phyloP scores from a whole-genome alignment of 208 protist genomes.

The Wallacemonas sp. region DNA sequence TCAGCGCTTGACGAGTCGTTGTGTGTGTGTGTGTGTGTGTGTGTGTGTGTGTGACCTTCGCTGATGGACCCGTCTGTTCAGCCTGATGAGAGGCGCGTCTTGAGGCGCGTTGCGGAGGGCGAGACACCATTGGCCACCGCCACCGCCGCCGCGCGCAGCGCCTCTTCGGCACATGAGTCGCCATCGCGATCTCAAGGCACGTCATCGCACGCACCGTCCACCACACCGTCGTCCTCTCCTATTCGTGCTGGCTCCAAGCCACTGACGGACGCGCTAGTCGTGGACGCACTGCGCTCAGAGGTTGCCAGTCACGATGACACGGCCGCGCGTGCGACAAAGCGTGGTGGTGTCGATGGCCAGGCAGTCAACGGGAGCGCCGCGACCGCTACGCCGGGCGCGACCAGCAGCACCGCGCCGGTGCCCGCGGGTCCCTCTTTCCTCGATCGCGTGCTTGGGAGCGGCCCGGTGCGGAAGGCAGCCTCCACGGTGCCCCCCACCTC shows the following conservation, averaged over 20 bases:
- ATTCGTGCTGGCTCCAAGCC: slow-evolving; percentile 1
- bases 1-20: no score
- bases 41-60: no score
- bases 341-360: background rate
- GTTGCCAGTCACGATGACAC: background rate
- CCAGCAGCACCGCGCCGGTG: no score
- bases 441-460: background rate
- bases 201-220: background rate
- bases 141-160: no score
- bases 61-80: no score
- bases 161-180: no score
- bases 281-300: background rate
- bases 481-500: no score
- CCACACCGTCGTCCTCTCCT: background rate
- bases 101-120: no score
- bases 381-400: background rate
- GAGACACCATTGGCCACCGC: background rate
- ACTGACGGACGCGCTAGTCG: background rate
- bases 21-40: no score
- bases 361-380: background rate
- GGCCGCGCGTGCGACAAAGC: background rate
- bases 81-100: no score
- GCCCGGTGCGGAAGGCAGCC: no score
- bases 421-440: background rate
- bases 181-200: no score